Base-by-base conservation (phyloP, 768 basidiomycete species). In the Coprinellus aureogranulatus region DNA sequence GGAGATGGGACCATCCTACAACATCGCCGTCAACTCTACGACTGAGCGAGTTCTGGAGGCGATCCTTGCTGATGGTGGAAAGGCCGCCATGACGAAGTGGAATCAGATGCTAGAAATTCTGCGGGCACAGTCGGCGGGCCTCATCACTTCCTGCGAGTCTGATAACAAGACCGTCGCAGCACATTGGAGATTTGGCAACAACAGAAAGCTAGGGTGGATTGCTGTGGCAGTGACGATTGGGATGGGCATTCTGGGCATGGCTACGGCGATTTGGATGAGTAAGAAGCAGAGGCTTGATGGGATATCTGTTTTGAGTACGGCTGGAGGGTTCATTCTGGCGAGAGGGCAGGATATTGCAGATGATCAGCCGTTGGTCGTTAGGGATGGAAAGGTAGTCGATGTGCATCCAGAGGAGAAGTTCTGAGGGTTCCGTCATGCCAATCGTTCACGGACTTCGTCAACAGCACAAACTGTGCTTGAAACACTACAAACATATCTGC, bases 121-220 rank as follows among this genome's bases (percentile, higher is more conserved):
- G 8, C 6, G 14, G 6, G 8, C 8, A 14, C 8, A 14, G 34
- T 34, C 34, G 6, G 34, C 8, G 34, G 34, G 34, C 34, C 34
- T 34, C 34, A 34, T 34, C 34, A 34, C 34, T 6, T 34, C 34
- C 8, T 34, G 34, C 34, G 34, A 34, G 34, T 34, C 34, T 6
- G 34, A 39, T 30, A 52, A 52, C 50, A 27, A 30, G 20, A 52
- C 50, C 3, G 50, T 52, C 9, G 50, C 50, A 20, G 50, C 30
- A 34, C 50, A 52, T 26, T 52, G 50, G 50, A 34, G 50, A 12
- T 52, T 52, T n/a, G 50, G 50, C 8, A 52, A 52, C 23, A 20
- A 16, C 2, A 20, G 31, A 5, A 34, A 37, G 16, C 50, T 52
- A n/a, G 50, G 50, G 8, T 52, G 18, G 14, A 34, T 39, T 52